phyloP scores from a whole-genome alignment of 345 rosid genomes.

The Sisymbrium irio region DNA sequence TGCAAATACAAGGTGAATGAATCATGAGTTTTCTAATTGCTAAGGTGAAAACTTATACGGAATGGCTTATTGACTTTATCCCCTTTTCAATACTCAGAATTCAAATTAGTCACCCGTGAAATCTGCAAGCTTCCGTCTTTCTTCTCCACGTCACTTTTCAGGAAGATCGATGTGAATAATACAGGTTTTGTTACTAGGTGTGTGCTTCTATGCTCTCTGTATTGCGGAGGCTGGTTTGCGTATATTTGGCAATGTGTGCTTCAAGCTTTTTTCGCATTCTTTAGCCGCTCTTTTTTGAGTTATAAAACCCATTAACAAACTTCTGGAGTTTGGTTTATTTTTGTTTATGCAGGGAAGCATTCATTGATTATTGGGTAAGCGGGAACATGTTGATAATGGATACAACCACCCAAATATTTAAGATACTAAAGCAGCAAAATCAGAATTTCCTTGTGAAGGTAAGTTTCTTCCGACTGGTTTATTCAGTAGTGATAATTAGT shows the following conservation, averaged over 20 bases:
- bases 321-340: not conserved
- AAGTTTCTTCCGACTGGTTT: conserved; percentile 7
- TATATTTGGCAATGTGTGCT: not conserved
- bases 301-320: not conserved
- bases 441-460: conserved; percentile 80
- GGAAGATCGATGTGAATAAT: conserved; percentile 61
- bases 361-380: conserved; percentile 76
- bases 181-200: conserved; percentile 74
- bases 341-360: conserved; percentile 61
- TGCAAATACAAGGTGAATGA: conserved; percentile 64
- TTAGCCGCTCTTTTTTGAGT: not conserved
- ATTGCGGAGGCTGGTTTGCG: not conserved
- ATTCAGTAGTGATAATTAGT: not conserved
- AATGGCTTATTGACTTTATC: not conserved
- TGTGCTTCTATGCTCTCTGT: conserved; percentile 23
- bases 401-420: conserved; percentile 69
- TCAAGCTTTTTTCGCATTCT: not conserved
- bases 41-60: not conserved
- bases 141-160: conserved; percentile 72
- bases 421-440: conserved; percentile 74
- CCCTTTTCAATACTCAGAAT: conserved; percentile 38
- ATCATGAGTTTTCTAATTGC: not conserved
- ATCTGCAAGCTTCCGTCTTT: conserved; percentile 92
- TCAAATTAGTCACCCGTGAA: conserved; percentile 73
- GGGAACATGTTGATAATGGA: conserved; percentile 77